Evolutionary conservation across 164 flowering plant genomes (phyloP).

Genomic region (Echeveria elegans): DNA sequence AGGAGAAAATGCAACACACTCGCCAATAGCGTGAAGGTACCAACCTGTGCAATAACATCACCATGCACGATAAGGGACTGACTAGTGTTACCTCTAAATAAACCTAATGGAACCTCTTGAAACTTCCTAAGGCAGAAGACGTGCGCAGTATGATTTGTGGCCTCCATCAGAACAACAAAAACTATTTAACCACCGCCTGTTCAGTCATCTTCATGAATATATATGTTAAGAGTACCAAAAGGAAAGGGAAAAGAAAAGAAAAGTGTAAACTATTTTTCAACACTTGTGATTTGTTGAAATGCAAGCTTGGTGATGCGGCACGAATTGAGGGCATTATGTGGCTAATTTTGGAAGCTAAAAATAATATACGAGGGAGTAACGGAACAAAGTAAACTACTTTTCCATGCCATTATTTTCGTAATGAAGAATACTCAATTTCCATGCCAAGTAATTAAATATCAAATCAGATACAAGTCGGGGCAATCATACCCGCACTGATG

Average conservation of each 20-base stretch:
- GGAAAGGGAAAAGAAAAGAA: neutral
- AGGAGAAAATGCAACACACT: constrained; percentile 9
- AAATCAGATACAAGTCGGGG: too few species aligned
- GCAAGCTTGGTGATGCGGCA: neutral
- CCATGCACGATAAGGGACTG: neutral
- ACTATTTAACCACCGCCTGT: neutral
- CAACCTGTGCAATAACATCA: constrained; percentile 1
- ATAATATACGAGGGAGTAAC: neutral
- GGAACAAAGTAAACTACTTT: neutral
- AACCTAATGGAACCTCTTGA: neutral
- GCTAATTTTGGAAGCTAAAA: neutral
- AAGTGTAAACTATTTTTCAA: neutral
- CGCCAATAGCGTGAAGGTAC: neutral
- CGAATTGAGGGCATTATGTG: neutral
- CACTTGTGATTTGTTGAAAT: neutral
- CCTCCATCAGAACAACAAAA: neutral
- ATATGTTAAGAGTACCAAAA: too few species aligned
- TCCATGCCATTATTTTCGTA: too few species aligned
- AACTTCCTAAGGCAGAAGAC: neutral
- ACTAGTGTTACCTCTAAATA: neutral
- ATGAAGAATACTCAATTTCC: too few species aligned
- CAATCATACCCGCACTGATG: too few species aligned
- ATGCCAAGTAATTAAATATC: too few species aligned
- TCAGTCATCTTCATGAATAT: neutral
- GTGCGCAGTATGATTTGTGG: neutral